Evolutionary conservation across 176 grass and related monocot species (phyloP).

Genomic region (Bonia amplexicaulis): DNA sequence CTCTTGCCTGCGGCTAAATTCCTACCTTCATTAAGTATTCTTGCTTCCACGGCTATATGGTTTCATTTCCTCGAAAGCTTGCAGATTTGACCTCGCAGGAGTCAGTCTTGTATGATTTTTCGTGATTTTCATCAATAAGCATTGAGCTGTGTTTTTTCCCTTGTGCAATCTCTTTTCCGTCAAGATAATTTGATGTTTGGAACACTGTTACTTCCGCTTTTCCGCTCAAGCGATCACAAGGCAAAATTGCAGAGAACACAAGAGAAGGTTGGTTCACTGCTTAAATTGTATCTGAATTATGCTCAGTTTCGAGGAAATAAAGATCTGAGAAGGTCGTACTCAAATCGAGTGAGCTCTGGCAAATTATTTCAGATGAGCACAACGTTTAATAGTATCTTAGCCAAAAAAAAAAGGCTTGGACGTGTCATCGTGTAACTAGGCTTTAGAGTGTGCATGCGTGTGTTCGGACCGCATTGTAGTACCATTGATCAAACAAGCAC

Average conservation of each 20-base stretch:
- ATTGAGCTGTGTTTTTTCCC: background rate
- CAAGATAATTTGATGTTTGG: background rate
- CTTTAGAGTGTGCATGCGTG: too few species aligned
- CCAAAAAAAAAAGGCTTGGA: too few species aligned
- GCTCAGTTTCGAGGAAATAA: background rate
- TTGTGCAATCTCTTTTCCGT: background rate
- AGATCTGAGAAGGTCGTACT: background rate
- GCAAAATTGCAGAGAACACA: background rate
- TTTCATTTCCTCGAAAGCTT: background rate
- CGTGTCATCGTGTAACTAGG: too few species aligned
- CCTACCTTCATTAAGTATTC: background rate
- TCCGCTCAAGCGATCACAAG: background rate
- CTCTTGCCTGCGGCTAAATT: slow-evolving; percentile 6
- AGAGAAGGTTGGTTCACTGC: background rate
- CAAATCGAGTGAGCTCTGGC: background rate
- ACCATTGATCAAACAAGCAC: background rate
- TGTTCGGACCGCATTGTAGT: background rate
- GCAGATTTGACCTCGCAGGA: background rate
- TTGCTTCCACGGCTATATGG: slow-evolving; percentile 8
- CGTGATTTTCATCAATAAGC: slow-evolving; percentile 37
- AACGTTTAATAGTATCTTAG: too few species aligned
- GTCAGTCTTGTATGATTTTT: background rate
- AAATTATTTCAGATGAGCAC: too few species aligned
- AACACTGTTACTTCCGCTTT: background rate
- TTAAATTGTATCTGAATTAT: background rate